Conservation (phyloP, 345 rosid genomes). For the Nasturtium officinale region DNA sequence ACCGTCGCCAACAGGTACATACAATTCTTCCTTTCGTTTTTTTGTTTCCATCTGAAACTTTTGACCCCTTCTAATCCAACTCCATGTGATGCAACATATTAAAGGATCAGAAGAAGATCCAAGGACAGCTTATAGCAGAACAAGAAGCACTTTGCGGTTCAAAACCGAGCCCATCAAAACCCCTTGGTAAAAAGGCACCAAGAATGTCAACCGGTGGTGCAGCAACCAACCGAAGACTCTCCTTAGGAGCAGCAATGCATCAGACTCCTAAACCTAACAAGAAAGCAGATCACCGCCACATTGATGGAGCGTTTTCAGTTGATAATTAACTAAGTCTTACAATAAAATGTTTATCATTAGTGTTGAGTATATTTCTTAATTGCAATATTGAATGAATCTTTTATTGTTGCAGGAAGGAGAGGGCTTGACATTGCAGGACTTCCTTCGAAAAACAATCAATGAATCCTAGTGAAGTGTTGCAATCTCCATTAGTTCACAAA, state of each 20-base stretch:
- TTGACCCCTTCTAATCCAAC: background rate
- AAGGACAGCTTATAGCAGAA: constrained; percentile 91
- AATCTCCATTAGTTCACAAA: constrained; percentile 71
- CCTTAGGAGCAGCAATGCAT: constrained; percentile 71
- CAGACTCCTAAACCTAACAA: constrained; percentile 70
- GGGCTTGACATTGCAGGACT: constrained; percentile 73
- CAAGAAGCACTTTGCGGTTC: constrained; percentile 95
- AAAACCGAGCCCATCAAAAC: constrained; percentile 93
- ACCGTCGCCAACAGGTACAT: constrained; percentile 76
- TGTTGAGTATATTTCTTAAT: background rate
- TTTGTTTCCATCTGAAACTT: constrained; percentile 5
- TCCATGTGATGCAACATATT: constrained; percentile 23
- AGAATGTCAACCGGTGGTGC: constrained; percentile 79
- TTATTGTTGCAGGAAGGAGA: constrained; percentile 55
- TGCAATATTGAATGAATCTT: background rate
- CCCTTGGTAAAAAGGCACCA: constrained; percentile 69
- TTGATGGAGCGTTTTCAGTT: constrained; percentile 57
- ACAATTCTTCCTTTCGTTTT: background rate
- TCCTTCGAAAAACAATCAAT: constrained; percentile 60
- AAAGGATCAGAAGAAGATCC: constrained; percentile 98
- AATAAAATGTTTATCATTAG: background rate
- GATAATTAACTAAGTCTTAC: constrained; percentile 45
- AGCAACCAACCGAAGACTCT: constrained; percentile 64
- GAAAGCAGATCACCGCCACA: constrained; percentile 61
- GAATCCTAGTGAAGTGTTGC: constrained; percentile 54